These are phyloP conservation scores for Endocarpon pusillum DNA, from an alignment of 495 filamentous ascomycete genomes.

Conservation along the genomic window DNA sequence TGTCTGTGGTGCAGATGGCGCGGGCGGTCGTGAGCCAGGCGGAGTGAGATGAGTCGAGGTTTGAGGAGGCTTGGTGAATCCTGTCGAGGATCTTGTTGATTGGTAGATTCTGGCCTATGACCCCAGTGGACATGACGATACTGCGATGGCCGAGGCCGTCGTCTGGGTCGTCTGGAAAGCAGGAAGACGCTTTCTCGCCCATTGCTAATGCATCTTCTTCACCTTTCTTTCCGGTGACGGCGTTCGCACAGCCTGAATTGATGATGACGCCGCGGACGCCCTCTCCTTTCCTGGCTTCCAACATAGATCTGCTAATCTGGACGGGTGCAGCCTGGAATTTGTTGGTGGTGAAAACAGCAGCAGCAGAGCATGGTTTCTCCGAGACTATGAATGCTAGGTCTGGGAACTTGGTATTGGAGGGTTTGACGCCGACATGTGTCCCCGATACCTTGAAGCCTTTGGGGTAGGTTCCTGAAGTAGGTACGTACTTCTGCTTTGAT, in stretches of 20 bases:
- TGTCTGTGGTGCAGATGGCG: conserved; percentile 97
- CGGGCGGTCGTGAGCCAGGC: conserved; percentile 76
- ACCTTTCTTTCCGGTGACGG: conserved; percentile 84
- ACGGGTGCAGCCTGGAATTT: conserved; percentile 96
- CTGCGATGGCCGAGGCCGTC: conserved; percentile 48
- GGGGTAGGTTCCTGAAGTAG: conserved; percentile 69
- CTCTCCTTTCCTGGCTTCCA: conserved; percentile 44
- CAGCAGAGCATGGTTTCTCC: conserved; percentile 74
- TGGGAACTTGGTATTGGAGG: conserved; percentile 69
- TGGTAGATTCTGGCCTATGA: conserved; percentile 88
- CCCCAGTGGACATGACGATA: conserved; percentile 93
- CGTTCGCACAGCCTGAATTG: conserved; percentile 95
- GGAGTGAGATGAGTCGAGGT: conserved; percentile 56
- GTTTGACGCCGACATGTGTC: conserved; percentile 86
- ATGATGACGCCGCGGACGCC: conserved; percentile 71
- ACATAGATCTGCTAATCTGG: conserved; percentile 55
- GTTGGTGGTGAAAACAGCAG: conserved; percentile 94
- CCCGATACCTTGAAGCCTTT: conserved; percentile 78
- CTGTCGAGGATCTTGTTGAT: conserved; percentile 75
- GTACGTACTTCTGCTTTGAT: conserved; percentile 75
- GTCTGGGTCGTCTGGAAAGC: conserved; percentile 20
- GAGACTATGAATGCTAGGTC: conserved; percentile 84
- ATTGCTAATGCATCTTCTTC: conserved; percentile 77
- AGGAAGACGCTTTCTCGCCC: conserved; percentile 60
- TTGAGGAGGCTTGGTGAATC: conserved; percentile 56